Base-by-base conservation (phyloP, 768 basidiomycete species). In the Trametes elegans region DNA sequence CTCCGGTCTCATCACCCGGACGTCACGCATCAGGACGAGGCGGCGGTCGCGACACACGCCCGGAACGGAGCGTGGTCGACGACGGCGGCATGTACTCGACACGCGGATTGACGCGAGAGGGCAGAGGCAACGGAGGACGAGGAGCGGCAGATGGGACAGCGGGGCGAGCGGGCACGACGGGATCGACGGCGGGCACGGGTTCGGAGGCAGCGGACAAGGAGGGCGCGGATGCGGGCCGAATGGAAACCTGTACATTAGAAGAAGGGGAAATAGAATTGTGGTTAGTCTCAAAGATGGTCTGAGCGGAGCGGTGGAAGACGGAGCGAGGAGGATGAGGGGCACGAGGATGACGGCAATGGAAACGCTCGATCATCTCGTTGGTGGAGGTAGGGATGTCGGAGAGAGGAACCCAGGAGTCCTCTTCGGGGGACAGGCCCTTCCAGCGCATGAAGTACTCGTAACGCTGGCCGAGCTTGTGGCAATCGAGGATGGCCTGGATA, bases 391-490 rank as follows among this genome's bases (percentile, higher is more conserved):
- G 72, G 38, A 75, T 60, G 21, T 75, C 72, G n/a, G 67, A 66
- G 9, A 73, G 62, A 3, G 71, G 63, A 48, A 73, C 59, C 74
- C 74, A 73, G 10, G 70, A 69, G 49, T 68, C 62, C 49, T 75
- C 68, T 39, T 67, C 63, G 8, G 64, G 62, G 7, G 63, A 58
- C 34, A 55, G 55, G 35, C 55, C 55, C 34, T 58, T 56, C 68
- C 66, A 74, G 5, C 46, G 53, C 2, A 73, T 66, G 27, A 74
- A 62, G 52, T 76, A 73, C n/a, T 75, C 69, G 59, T 65, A 74
- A 24, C 70, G 63, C 21, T 61, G 64, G 7, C 73, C 72, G 47
- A 68, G 63, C 47, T 71, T 70, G 28, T 70, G 68, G 14, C 53
- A 64, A 38, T 74, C 71, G 38, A 71, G 62, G 35, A 74, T 65